Evolutionary conservation across 768 basidiomycete species (phyloP).

Genomic region (Paxillus rubicundulus): DNA sequence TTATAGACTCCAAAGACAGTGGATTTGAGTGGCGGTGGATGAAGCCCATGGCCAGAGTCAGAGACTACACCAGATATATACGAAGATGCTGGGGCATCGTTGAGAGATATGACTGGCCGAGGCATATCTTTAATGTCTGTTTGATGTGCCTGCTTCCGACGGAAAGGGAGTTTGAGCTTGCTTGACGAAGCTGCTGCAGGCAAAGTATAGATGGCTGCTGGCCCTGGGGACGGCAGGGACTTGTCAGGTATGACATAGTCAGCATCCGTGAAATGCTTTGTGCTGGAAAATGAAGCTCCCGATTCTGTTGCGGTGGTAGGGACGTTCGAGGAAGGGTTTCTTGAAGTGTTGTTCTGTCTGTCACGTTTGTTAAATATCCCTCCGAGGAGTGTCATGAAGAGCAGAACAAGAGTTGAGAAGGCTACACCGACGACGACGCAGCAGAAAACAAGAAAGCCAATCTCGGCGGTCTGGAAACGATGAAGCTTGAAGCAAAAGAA

Average conservation of each 20-base stretch:
- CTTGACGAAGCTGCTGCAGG: slow-evolving; percentile 36
- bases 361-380: slow-evolving; percentile 28
- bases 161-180: slow-evolving; percentile 46
- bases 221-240: background rate
- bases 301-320: slow-evolving; percentile 12
- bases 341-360: slow-evolving; percentile 7
- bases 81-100: slow-evolving; percentile 29
- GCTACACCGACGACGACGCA: slow-evolving; percentile 6
- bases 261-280: slow-evolving; percentile 27
- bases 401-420: slow-evolving; percentile 6
- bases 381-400: slow-evolving; percentile 29
- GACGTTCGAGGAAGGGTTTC: background rate
- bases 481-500: background rate
- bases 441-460: slow-evolving; percentile 13
- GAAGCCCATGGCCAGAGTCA: slow-evolving; percentile 43
- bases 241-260: slow-evolving; percentile 32
- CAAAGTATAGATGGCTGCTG: slow-evolving; percentile 20
- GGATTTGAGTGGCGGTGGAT: slow-evolving; percentile 62
- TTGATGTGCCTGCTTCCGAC: slow-evolving; percentile 32
- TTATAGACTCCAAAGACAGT: slow-evolving; percentile 61
- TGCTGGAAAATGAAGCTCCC: slow-evolving; percentile 12
- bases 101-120: slow-evolving; percentile 14
- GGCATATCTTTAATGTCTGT: slow-evolving; percentile 6
- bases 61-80: slow-evolving; percentile 40
- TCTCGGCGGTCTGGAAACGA: slow-evolving; percentile 1